Percentiles rank a stretch among this genome's conserved stretches.
These are phyloP conservation scores for Ophiocordyceps australis DNA, from an alignment of 2,329 filamentous ascomycete genomes.

Conservation along the genomic window DNA sequence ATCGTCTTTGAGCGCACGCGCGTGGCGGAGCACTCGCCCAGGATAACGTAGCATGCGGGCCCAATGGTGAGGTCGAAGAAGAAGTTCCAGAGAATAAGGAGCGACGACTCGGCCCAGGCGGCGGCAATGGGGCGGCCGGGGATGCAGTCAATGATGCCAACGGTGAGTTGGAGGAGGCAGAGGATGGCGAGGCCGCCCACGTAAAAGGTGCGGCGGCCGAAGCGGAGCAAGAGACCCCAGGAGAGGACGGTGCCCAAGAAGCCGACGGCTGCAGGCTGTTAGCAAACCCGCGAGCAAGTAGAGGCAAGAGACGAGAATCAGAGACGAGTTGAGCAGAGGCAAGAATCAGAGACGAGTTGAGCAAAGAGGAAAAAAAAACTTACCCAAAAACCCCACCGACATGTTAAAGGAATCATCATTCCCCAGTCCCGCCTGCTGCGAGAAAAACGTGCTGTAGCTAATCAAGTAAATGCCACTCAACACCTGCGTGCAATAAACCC, in stretches of 20 bases:
- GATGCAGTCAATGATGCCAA: constrained; percentile 25
- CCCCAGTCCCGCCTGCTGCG: constrained; percentile 22
- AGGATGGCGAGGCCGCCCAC: constrained; percentile 21
- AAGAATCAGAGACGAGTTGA: no score
- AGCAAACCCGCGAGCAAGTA: background rate
- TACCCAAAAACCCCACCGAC: constrained; percentile 12
- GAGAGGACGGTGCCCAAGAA: constrained; percentile 23
- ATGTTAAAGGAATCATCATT: constrained; percentile 20
- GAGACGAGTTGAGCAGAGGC: no score
- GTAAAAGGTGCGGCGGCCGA: constrained; percentile 23
- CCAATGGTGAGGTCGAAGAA: constrained; percentile 23
- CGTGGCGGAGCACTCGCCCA: constrained; percentile 21
- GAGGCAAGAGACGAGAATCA: no score
- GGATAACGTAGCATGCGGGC: constrained; percentile 22
- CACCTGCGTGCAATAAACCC: constrained; percentile 22
- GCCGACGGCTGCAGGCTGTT: constrained; percentile 14
- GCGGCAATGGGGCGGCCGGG: constrained; percentile 18
- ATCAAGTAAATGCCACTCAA: constrained; percentile 18
- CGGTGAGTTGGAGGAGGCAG: constrained; percentile 17
- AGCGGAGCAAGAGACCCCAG: constrained; percentile 20
- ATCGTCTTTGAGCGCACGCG: constrained; percentile 23
- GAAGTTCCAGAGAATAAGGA: constrained; percentile 24
- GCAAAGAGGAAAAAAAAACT: constrained; percentile 7
- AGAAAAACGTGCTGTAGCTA: constrained; percentile 27
- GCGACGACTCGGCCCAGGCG: constrained; percentile 18